phyloP scores from a whole-genome alignment of 2,329 filamentous ascomycete genomes.

The Venturia asperata region DNA sequence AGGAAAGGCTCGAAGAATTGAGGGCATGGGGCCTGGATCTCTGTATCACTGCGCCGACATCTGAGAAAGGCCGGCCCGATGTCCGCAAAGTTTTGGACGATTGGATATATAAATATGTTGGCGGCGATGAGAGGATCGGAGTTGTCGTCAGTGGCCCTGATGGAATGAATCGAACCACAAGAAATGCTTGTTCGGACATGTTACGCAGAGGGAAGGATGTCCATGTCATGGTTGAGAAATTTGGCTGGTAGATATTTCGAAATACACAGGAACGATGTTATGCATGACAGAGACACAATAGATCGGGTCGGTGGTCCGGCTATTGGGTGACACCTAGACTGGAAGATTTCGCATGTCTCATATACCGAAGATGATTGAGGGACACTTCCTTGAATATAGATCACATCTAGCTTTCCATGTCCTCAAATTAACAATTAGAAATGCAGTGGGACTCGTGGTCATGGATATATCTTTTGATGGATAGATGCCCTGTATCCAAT shows the following conservation, averaged over 20 bases:
- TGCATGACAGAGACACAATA: background rate
- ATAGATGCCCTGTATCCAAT: too few species aligned
- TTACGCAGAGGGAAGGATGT: constrained; percentile 45
- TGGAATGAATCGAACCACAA: constrained; percentile 52
- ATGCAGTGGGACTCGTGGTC: too few species aligned
- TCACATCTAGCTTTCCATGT: too few species aligned
- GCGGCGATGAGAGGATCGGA: constrained; percentile 31
- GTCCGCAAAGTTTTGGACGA: constrained; percentile 39
- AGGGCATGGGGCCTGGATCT: constrained; percentile 45
- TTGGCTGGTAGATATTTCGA: constrained; percentile 50
- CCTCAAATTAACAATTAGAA: too few species aligned
- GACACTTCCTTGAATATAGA: too few species aligned
- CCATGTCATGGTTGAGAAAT: constrained; percentile 56
- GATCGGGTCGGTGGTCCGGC: background rate
- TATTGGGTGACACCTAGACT: background rate
- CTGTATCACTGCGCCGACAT: constrained; percentile 49
- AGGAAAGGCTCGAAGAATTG: constrained; percentile 44
- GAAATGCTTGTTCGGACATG: constrained; percentile 50
- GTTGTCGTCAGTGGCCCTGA: constrained; percentile 58
- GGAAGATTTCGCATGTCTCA: background rate
- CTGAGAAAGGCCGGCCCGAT: constrained; percentile 48
- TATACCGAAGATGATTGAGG: too few species aligned
- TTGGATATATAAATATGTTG: constrained; percentile 29
- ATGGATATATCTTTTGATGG: too few species aligned
- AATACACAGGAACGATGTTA: background rate